Conservation (phyloP, 1,284 basidiomycete species). For the Puccinia polysora region DNA sequence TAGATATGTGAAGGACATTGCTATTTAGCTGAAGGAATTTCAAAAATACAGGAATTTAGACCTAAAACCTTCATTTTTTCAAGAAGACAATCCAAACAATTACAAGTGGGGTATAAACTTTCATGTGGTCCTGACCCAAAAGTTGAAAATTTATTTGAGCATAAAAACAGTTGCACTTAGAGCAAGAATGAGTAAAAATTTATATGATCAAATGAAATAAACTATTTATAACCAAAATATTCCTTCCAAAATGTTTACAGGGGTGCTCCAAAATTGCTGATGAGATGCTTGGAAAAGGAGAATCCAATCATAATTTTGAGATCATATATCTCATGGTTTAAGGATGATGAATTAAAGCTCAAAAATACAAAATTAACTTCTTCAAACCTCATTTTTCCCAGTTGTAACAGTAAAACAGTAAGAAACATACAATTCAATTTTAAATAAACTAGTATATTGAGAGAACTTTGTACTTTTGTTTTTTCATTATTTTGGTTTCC, state of each 20-base stretch:
- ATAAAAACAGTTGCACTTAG: neutral
- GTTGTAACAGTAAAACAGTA: neutral
- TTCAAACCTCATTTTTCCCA: neutral
- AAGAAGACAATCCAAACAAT: neutral
- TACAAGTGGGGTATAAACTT: slow-evolving; percentile 45
- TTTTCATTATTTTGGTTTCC: slow-evolving; percentile 42
- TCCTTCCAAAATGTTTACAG: slow-evolving; percentile 50
- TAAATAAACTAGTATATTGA: neutral
- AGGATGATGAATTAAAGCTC: slow-evolving; percentile 34
- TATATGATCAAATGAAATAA: neutral
- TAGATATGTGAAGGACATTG: no score
- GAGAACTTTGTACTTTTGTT: slow-evolving; percentile 38
- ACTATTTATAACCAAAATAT: slow-evolving; percentile 46
- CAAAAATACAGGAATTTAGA: neutral
- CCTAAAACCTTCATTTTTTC: slow-evolving; percentile 8
- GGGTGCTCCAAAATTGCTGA: slow-evolving; percentile 49
- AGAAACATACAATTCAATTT: slow-evolving; percentile 17
- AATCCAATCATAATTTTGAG: slow-evolving; percentile 42
- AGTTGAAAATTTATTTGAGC: neutral
- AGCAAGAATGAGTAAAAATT: neutral
- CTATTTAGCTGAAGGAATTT: slow-evolving; percentile 38
- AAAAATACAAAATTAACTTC: slow-evolving; percentile 12
- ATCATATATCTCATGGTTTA: slow-evolving; percentile 5
- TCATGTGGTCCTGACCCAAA: slow-evolving; percentile 47
- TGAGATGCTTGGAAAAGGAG: slow-evolving; percentile 49